These are phyloP conservation scores for Haplosporangium sp. DNA, from an alignment of 371 early-diverging fungal genomes.

Conservation along the genomic window DNA sequence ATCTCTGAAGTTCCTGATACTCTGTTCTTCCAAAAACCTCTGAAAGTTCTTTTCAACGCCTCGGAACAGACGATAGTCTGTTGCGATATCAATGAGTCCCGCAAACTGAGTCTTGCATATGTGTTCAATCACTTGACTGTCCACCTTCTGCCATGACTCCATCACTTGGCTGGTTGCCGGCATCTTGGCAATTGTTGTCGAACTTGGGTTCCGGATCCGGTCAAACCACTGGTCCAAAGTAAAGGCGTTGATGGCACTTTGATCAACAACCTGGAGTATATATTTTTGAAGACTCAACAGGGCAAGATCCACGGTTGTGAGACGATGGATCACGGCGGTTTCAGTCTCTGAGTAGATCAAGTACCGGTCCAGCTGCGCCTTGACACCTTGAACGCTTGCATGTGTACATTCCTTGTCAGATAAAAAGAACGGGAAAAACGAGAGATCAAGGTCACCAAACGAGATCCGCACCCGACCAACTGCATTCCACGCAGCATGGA, in stretches of 20 bases:
- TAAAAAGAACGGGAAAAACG: slow-evolving; percentile 50
- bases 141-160: slow-evolving; percentile 51
- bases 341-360: slow-evolving; percentile 16
- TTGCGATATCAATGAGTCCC: slow-evolving; percentile 49
- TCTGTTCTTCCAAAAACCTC: slow-evolving; percentile 50
- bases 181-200: slow-evolving; percentile 45
- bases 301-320: slow-evolving; percentile 22
- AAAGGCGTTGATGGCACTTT: slow-evolving; percentile 11
- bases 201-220: slow-evolving; percentile 36
- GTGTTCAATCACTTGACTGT: slow-evolving; percentile 39
- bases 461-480: slow-evolving; percentile 41
- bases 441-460: slow-evolving; percentile 32
- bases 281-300: slow-evolving; percentile 47
- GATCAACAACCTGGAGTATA: slow-evolving; percentile 28
- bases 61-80: slow-evolving; percentile 48
- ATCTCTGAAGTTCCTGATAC: slow-evolving; percentile 28
- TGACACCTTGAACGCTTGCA: slow-evolving; percentile 43
- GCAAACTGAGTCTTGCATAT: slow-evolving; percentile 50
- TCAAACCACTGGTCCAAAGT: slow-evolving; percentile 53
- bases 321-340: slow-evolving; percentile 33
- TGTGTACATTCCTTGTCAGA: slow-evolving; percentile 54
- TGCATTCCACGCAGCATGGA: slow-evolving; percentile 34
- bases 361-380: slow-evolving; percentile 32
- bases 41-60: slow-evolving; percentile 50
- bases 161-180: slow-evolving; percentile 46